A percentile compares a stretch with the other conserved stretches of the same genome.
phyloP scores from a whole-genome alignment of 2,329 filamentous ascomycete species.

The Epicoccum nigrum region DNA sequence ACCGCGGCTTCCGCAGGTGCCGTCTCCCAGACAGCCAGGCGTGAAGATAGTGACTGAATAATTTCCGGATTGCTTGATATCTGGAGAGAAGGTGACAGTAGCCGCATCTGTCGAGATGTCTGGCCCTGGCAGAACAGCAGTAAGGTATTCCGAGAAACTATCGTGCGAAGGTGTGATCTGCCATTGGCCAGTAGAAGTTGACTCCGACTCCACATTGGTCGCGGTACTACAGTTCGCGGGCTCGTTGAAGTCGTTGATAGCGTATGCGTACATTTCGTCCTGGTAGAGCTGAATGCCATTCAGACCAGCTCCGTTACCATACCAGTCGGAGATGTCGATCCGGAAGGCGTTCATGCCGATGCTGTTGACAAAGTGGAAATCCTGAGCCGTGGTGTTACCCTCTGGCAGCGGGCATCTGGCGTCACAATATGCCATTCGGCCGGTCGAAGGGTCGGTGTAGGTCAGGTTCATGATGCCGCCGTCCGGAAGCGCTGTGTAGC shows the following conservation, averaged over 20 bases:
- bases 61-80: slow-evolving; percentile 86
- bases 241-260: slow-evolving; percentile 86
- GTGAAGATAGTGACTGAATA: slow-evolving; percentile 93
- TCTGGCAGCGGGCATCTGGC: slow-evolving; percentile 80
- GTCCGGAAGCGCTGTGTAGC: slow-evolving; percentile 83
- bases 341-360: slow-evolving; percentile 89
- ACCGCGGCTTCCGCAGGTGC: slow-evolving; percentile 76
- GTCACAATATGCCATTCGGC: slow-evolving; percentile 74
- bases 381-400: slow-evolving; percentile 74
- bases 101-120: slow-evolving; percentile 64
- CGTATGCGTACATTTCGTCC: slow-evolving; percentile 83
- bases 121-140: slow-evolving; percentile 64
- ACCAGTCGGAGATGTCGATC: slow-evolving; percentile 85
- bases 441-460: slow-evolving; percentile 75
- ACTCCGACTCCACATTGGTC: slow-evolving; percentile 60
- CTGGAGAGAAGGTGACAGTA: slow-evolving; percentile 78
- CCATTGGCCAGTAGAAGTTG: slow-evolving; percentile 79
- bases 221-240: slow-evolving; percentile 74
- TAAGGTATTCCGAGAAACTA: slow-evolving; percentile 79
- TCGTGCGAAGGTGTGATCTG: slow-evolving; percentile 67
- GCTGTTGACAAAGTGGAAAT: slow-evolving; percentile 91
- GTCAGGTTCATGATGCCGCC: slow-evolving; percentile 96
- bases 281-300: slow-evolving; percentile 86
- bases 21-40: slow-evolving; percentile 83
- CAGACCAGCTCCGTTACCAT: slow-evolving; percentile 82